Base-by-base conservation (phyloP, 2,329 filamentous ascomycete species). In the Cephalotrichum gorgonifer region DNA sequence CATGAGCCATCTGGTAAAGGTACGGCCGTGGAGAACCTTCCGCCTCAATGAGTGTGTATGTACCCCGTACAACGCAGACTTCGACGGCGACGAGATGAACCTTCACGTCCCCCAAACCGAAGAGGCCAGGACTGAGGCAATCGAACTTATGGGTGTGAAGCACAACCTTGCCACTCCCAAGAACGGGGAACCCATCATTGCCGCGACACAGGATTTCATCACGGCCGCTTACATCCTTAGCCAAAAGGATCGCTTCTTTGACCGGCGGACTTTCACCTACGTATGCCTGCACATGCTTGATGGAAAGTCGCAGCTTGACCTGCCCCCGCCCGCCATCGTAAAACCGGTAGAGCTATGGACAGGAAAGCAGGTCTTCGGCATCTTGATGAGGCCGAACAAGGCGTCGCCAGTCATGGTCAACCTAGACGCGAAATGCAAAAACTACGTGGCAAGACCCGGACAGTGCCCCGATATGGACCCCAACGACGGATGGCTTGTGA, bases 61-160 rank as follows among this genome's bases (percentile, higher is more conserved):
- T 67, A 90, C 86, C 53, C 93, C 93, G 3, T 98, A 98, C 74
- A 98, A 98, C 58, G 93, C 93, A 50, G 93, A 98, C 78, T 98
- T 98, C 57, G 93, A 98, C 59, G 93, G 93, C 52, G 93, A 98
- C 58, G 93, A 98, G 66, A 98, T 98, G 93, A 98, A 98, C 58
- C 69, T 98, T 44, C 93, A 98, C 67, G 90, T 98, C 15, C 93
- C 93, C 2, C 93, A 98, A 63, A 97, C 93, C 0, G 93, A 98
- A 69, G 93, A 98, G 66, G 91, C 93, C 11, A 80, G 93, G 50
- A 88, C 91, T 2, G 93, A 98, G 66, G 93, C 93, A 1, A 94
- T 94, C 59, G 89, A 91, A 56, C 71, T 98, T 44, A 98, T 98
- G 93, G 93, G 93, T 39, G 90, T 98, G 50, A 95, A 96, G 68